Evolutionary conservation across 345 rosid genomes (phyloP), one percentile per base, ranked within the genome.

Genomic region (Pseudoturritis turrita): DNA sequence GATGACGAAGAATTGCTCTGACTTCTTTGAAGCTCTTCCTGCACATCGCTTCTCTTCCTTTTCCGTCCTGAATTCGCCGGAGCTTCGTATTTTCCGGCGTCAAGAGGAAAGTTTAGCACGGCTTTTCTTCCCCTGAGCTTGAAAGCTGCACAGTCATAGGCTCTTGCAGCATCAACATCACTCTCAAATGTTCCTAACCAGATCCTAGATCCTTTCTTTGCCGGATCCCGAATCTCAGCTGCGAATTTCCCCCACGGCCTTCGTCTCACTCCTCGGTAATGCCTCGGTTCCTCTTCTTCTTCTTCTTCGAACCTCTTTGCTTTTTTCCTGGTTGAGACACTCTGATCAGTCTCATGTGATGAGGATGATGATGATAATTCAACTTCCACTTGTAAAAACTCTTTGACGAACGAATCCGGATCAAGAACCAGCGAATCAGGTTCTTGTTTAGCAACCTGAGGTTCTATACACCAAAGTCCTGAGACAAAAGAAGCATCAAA

Each of bases 201-300:
- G 6, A 93, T 83, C 60, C 98, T 72, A 10, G 87, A 77, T 12
- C 98, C 98, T 57, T 89, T 90, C 62, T 84, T 72, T 36, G 67
- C 73, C 0, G 98, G 97, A 76, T 93, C 98, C 7, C 98, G 82
- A 36, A 93, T 93, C 87, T 93, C 98, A 8, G 97, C 98, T 3
- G 97, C 98, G 23, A 76, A 92, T 77, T 90, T 92, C 0, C 98
- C 98, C 98, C 98, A 93, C 0, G 97, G 94, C 77, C 98, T 84
- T 79, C 88, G 66, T 57, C 98, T 71, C 1, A 93, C 97, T 35
- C 98, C 98, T 72, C 98, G 73, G 81, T 85, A 93, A 71, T 82
- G 92, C 74, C 80, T 88, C 51, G 19, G 66, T 71, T 75, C 79
- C n/a, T n/a, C n/a, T 57, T 29, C 41, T 49, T 59, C 65, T 55